Percentiles rank a stretch among this genome's conserved stretches.
phyloP scores from a whole-genome alignment of 1,284 basidiomycete genomes.

The Papiliotrema flavescens region DNA sequence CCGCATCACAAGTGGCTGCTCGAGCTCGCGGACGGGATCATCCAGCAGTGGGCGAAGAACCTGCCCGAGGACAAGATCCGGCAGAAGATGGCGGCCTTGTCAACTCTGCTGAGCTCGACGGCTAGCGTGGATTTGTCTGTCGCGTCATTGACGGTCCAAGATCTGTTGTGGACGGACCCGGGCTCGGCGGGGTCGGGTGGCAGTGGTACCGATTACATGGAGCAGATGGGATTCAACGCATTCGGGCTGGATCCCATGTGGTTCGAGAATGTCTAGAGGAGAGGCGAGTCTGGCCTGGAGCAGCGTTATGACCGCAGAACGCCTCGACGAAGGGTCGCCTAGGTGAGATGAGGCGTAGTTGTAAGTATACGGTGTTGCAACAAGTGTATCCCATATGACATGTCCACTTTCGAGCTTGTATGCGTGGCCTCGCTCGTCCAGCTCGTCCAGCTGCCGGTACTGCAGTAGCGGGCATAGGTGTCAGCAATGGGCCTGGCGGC shows the following conservation, averaged over 20 bases:
- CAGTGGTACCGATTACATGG: not conserved
- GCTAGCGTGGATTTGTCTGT: not conserved
- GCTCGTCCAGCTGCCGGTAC: too few species aligned
- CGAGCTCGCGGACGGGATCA: not conserved
- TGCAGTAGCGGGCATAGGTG: too few species aligned
- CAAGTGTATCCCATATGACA: too few species aligned
- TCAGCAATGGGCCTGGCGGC: too few species aligned
- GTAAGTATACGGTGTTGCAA: too few species aligned
- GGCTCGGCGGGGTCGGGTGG: not conserved
- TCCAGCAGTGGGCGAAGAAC: conserved; percentile 4
- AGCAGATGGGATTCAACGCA: not conserved
- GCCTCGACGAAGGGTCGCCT: too few species aligned
- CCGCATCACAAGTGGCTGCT: conserved; percentile 1
- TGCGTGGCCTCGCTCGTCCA: too few species aligned
- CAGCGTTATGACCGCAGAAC: too few species aligned
- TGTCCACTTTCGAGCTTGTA: too few species aligned
- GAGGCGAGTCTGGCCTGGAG: too few species aligned
- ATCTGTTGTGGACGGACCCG: not conserved
- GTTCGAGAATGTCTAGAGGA: not conserved
- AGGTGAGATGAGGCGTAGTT: too few species aligned
- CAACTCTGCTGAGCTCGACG: conserved; percentile 1
- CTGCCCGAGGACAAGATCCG: not conserved
- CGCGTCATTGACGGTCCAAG: not conserved
- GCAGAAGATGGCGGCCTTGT: conserved; percentile 4
- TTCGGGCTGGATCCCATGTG: not conserved